Evolutionary conservation across 2,329 filamentous ascomycete genomes (phyloP), one percentile per base, ranked within the genome.

Genomic region (Chrysoporthe austroafricana): DNA sequence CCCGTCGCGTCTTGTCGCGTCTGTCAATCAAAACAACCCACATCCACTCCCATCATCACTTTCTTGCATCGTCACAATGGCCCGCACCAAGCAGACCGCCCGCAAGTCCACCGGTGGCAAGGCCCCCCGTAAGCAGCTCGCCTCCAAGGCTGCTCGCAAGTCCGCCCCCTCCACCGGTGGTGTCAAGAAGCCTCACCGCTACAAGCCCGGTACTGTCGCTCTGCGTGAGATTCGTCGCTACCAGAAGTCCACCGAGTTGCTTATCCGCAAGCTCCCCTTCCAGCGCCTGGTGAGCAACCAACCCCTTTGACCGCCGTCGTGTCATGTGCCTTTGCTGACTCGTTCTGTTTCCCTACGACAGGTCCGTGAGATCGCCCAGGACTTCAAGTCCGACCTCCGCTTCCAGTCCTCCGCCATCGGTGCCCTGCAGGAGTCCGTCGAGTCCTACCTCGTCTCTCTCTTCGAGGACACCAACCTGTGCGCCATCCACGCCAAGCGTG

Each of bases 321-420:
- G 36, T n/a, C 34, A n/a, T 8, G 58, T 14, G 21, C 9, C 14
- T 54, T 52, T 52, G 68, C 73, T 76, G 71, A 76, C 72, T 67
- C 71, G 64, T 64, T 60, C 21, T 21, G 32, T 13, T 8, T 62
- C 14, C 21, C 50, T 21, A 34, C 43, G 26, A 68, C 75, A 88
- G 85, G 86, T 97, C 73, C 93, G 94, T 86, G 94, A 99, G 85
- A 97, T 98, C 71, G 94, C 94, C 50, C 91, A 96, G 81, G 92
- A 97, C 84, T 94, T 97, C 88, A 96, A 96, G 86, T 94, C 92
- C 75, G 92, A 96, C 73, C 91, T 97, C 71, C 92, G 94, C 79
- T 99, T 97, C 93, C 96, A 99, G 87, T 97, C 93, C 34, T 97
- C 95, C 59, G 96, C 96, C 81, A 97, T 99, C 79, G 92, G 93